Percentiles rank a stretch among this genome's conserved stretches.
These are phyloP conservation scores for Polychaeton citri DNA, from an alignment of 2,329 filamentous ascomycete genomes.

Conservation along the genomic window DNA sequence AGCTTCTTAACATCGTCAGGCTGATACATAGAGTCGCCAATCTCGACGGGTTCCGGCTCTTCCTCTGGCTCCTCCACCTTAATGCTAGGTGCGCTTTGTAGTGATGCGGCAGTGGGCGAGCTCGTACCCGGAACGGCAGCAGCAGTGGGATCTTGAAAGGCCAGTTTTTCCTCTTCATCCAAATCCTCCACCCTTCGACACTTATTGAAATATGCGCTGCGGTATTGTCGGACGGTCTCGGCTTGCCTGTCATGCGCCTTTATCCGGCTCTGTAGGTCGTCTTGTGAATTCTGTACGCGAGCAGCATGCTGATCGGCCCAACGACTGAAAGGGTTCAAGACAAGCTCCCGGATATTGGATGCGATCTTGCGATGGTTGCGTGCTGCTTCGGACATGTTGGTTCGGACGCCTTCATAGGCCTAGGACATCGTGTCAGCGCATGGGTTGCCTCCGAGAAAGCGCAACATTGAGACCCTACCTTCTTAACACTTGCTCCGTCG, in stretches of 20 bases:
- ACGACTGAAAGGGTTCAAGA: constrained; percentile 82
- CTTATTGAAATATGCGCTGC: constrained; percentile 97
- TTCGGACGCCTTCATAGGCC: constrained; percentile 88
- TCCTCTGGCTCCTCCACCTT: constrained; percentile 56
- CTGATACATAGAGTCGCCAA: constrained; percentile 77
- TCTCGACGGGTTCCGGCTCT: constrained; percentile 76
- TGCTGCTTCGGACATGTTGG: constrained; percentile 82
- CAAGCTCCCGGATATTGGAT: constrained; percentile 88
- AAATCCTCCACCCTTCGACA: constrained; percentile 90
- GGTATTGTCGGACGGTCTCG: constrained; percentile 79
- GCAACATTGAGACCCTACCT: constrained; percentile 55
- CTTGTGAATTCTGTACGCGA: constrained; percentile 85
- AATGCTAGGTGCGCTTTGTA: constrained; percentile 62
- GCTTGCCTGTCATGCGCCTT: constrained; percentile 88
- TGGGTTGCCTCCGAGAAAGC: too few species aligned
- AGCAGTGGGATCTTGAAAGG: constrained; percentile 71
- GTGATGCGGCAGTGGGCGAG: constrained; percentile 33
- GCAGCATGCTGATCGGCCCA: constrained; percentile 94
- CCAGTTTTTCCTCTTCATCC: constrained; percentile 96
- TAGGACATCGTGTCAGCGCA: constrained; percentile 26
- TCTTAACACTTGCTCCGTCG: constrained; percentile 89
- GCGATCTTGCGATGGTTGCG: constrained; percentile 91
- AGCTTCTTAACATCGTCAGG: constrained; percentile 87
- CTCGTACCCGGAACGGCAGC: constrained; percentile 23
- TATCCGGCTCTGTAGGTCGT: constrained; percentile 80